Conservation (phyloP, 371 early-diverging fungal genomes). For the Mucor piriformis region DNA sequence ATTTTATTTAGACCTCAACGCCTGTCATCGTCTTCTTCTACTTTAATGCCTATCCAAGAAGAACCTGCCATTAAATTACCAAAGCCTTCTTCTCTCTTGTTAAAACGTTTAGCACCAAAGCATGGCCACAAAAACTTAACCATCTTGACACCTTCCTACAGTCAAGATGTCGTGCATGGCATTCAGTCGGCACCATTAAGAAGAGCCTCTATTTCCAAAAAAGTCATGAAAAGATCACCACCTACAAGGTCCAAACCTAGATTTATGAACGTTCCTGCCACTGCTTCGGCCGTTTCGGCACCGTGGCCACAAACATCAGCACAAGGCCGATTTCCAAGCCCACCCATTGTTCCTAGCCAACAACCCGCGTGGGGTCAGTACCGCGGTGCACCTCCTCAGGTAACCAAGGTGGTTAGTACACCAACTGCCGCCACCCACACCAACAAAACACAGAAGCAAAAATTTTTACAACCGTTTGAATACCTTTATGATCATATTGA, state of each 20-base stretch:
- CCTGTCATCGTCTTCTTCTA: constrained; percentile 20
- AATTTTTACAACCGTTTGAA: constrained; percentile 61
- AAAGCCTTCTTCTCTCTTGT: constrained; percentile 46
- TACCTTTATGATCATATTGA: constrained; percentile 61
- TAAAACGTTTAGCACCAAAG: constrained; percentile 46
- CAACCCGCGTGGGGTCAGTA: constrained; percentile 31
- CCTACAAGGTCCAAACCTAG: constrained; percentile 3
- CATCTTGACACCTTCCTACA: constrained; percentile 62
- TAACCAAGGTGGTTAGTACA: not conserved
- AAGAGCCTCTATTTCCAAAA: constrained; percentile 28
- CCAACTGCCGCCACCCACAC: constrained; percentile 1
- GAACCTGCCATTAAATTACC: constrained; percentile 17
- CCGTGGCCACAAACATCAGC: constrained; percentile 23
- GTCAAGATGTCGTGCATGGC: constrained; percentile 26
- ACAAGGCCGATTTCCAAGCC: constrained; percentile 38
- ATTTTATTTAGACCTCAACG: constrained; percentile 13
- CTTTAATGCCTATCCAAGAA: constrained; percentile 1
- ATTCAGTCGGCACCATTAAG: constrained; percentile 61
- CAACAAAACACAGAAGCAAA: constrained; percentile 37
- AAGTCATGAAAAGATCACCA: constrained; percentile 2
- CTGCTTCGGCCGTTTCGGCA: constrained; percentile 18
- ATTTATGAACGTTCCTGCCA: constrained; percentile 14
- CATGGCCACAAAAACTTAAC: constrained; percentile 58
- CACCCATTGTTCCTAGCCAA: constrained; percentile 54
- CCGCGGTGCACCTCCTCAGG: constrained; percentile 16